phyloP scores from a whole-genome alignment of 768 basidiomycete genomes.

The Xerocomus spinulosus region DNA sequence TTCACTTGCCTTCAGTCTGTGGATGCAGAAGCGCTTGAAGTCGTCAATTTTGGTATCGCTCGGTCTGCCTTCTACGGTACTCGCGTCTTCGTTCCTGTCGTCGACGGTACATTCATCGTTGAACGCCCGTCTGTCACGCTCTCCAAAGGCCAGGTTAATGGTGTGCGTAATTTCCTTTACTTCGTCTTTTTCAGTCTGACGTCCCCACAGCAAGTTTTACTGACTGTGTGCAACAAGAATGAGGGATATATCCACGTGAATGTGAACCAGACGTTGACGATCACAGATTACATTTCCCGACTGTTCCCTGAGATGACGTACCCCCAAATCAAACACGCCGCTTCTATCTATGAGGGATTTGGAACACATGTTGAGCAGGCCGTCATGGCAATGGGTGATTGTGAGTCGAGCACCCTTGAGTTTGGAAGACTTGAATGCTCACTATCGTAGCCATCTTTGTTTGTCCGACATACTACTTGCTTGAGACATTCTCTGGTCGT shows the following conservation, averaged over 20 bases:
- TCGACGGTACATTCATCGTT: slow-evolving; percentile 45
- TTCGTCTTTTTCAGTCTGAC: not conserved
- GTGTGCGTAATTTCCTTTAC: slow-evolving; percentile 26
- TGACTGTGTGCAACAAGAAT: slow-evolving; percentile 25
- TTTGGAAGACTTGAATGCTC: not conserved
- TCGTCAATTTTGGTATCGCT: slow-evolving; percentile 32
- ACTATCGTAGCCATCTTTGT: slow-evolving; percentile 30
- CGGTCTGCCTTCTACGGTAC: slow-evolving; percentile 37
- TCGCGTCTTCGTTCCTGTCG: slow-evolving; percentile 40
- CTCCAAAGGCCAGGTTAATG: slow-evolving; percentile 37
- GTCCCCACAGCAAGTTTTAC: slow-evolving; percentile 20
- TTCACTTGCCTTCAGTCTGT: slow-evolving; percentile 38
- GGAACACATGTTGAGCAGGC: slow-evolving; percentile 34
- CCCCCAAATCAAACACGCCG: slow-evolving; percentile 21
- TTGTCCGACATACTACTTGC: slow-evolving; percentile 33
- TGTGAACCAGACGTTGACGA: slow-evolving; percentile 16
- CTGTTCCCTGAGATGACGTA: slow-evolving; percentile 40
- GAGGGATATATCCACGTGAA: slow-evolving; percentile 33
- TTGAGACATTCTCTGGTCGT: slow-evolving; percentile 25
- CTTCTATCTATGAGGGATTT: slow-evolving; percentile 26
- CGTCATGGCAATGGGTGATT: slow-evolving; percentile 37
- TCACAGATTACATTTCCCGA: slow-evolving; percentile 24
- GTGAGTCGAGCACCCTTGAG: slow-evolving; percentile 22
- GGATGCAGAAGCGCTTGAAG: slow-evolving; percentile 30
- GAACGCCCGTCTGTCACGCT: slow-evolving; percentile 39